These are phyloP conservation scores for Hypoxylon crocopeplum DNA, from an alignment of 495 filamentous ascomycete genomes.

Conservation along the genomic window DNA sequence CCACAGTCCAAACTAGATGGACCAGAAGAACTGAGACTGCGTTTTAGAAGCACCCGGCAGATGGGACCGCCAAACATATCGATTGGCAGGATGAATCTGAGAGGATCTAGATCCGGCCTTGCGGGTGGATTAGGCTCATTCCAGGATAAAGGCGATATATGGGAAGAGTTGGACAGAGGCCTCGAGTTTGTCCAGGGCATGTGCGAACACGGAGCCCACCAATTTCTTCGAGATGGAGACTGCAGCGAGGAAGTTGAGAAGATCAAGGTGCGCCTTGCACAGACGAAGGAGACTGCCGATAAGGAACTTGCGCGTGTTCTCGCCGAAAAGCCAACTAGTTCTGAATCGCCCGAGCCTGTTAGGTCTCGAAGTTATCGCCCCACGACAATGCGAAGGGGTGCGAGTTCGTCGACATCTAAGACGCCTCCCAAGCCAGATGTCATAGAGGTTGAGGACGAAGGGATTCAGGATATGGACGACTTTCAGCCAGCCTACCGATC, in stretches of 20 bases:
- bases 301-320: constrained; percentile 63
- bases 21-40: constrained; percentile 38
- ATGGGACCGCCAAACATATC: constrained; percentile 28
- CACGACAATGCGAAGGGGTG: constrained; percentile 42
- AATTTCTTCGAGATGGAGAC: constrained; percentile 83
- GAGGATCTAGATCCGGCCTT: constrained; percentile 30
- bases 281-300: constrained; percentile 65
- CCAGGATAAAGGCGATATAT: constrained; percentile 56
- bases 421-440: constrained; percentile 35
- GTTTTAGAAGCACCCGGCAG: constrained; percentile 43
- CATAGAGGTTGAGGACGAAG: constrained; percentile 47
- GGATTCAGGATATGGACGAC: constrained; percentile 48
- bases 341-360: constrained; percentile 27
- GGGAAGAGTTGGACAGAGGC: constrained; percentile 75
- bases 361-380: constrained; percentile 43
- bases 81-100: constrained; percentile 11
- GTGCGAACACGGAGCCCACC: constrained; percentile 85
- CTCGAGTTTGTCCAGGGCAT: constrained; percentile 79
- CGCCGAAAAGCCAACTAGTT: constrained; percentile 42
- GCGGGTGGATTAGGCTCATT: constrained; percentile 35
- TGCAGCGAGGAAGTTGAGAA: constrained; percentile 75
- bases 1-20: constrained; percentile 8
- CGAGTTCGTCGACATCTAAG: constrained; percentile 29
- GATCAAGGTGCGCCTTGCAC: constrained; percentile 64
- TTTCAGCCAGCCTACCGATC: constrained; percentile 36